Evolutionary conservation across 2,329 filamentous ascomycete genomes (phyloP), one percentile per base, ranked within the genome.

Genomic region (Cercospora sp.): DNA sequence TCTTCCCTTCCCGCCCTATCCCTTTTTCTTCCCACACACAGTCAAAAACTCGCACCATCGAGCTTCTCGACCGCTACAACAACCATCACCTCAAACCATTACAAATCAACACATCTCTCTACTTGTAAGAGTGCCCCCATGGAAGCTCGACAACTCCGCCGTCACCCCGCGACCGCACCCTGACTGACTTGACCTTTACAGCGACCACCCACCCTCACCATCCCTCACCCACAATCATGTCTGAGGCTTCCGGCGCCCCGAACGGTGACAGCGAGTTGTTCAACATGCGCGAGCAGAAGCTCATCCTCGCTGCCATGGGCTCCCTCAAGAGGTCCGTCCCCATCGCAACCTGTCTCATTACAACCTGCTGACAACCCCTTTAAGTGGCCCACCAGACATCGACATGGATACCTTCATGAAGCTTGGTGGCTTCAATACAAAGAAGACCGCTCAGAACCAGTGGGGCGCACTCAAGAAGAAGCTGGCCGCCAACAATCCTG

Each of bases 401-500:
- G 77, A 80, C 71, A 74, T 77, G 51, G 68, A 74, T 10, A 76
- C 74, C 68, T 70, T 79, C 61, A 61, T 55, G 12, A 66, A 69
- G 51, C 55, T 65, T 26, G 76, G 66, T 40, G 74, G 66, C 3
- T 79, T 79, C 73, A 76, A 76, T 62, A 76, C 76, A 21, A 34
- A 53, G 30, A 79, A 79, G 71, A 70, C 69, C 8, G 69, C 74
- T 3, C 61, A 68, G 65, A 80, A 80, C 73, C 75, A 72, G n/a
- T 80, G 78, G 78, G 76, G 72, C 59, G 65, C 63, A 3, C 73
- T 79, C 69, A 79, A 78, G 74, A 77, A 76, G 72, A 78, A 79
- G 73, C 65, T 80, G 53, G 58, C 61, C 13, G 18, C 60, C 7
- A 21, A 73, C 21, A 66, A 61, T 37, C 66, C 73, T 13, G 66